Percentiles rank a stretch among this genome's conserved stretches.
Evolutionary conservation across 495 filamentous ascomycete genomes (phyloP).

Genomic region (Filosporella fistucella): DNA sequence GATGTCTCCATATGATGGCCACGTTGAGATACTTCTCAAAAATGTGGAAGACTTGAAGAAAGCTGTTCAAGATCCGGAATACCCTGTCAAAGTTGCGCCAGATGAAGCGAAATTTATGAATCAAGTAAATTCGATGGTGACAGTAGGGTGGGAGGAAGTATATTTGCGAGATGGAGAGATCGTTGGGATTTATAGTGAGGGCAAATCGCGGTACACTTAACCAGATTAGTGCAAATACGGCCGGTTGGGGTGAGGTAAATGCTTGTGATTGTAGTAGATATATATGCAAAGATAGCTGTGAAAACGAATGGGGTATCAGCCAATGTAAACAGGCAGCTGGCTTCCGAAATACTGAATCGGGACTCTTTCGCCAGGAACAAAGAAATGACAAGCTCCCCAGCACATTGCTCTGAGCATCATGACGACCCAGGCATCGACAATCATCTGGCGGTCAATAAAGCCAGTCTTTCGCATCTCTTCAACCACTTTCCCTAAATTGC

Average conservation of each 20-base stretch:
- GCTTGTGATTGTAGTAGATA: too few species aligned
- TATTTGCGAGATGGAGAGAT: not conserved
- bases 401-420: constrained; percentile 27
- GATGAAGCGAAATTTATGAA: not conserved
- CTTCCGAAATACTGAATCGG: constrained; percentile 25
- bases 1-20: not conserved
- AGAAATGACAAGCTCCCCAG: constrained; percentile 25
- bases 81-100: not conserved
- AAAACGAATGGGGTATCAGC: constrained; percentile 11
- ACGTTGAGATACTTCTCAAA: not conserved
- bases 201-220: too few species aligned
- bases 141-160: not conserved
- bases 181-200: not conserved
- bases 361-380: constrained; percentile 21
- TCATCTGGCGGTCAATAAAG: constrained; percentile 9
- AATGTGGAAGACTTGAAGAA: not conserved
- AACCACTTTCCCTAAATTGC: constrained; percentile 10
- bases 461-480: constrained; percentile 12
- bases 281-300: not conserved
- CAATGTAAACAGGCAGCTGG: constrained; percentile 26
- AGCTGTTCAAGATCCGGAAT: not conserved
- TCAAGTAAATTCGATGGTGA: not conserved
- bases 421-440: constrained; percentile 24
- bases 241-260: too few species aligned
- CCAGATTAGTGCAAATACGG: too few species aligned